phyloP scores from a whole-genome alignment of 768 basidiomycete species.

The Boletus pseudopeckii region DNA sequence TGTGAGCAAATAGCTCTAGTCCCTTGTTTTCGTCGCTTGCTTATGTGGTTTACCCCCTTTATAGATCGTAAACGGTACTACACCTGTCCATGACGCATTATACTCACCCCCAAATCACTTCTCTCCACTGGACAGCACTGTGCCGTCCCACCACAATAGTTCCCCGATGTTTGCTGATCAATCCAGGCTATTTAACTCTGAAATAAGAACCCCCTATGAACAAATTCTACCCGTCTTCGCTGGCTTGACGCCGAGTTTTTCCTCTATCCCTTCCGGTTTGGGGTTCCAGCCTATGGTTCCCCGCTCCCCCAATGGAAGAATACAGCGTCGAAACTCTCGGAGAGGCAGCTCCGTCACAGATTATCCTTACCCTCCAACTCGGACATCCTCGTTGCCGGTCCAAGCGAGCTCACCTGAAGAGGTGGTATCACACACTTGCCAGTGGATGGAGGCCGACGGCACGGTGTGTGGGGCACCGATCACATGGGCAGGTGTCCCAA shows the following conservation, averaged over 20 bases:
- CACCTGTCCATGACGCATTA: not conserved
- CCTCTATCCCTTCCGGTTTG: not conserved
- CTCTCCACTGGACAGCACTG: no score
- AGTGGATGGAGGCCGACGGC: slow-evolving; percentile 5
- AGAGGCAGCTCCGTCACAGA: not conserved
- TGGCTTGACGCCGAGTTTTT: no score
- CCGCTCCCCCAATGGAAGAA: no score
- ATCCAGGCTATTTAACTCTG: not conserved
- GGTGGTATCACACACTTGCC: not conserved
- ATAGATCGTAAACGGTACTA: not conserved
- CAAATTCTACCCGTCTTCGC: not conserved
- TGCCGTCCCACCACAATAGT: not conserved
- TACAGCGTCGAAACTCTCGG: not conserved
- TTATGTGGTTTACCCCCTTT: not conserved
- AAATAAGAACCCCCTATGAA: not conserved
- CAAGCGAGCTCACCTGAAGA: not conserved
- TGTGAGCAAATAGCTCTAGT: not conserved
- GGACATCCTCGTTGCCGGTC: not conserved
- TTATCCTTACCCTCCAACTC: not conserved
- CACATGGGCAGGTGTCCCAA: not conserved
- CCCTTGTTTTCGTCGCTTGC: not conserved
- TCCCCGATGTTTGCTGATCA: not conserved
- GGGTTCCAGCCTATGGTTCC: not conserved
- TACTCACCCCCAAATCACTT: not conserved
- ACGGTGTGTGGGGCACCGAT: not conserved